Base-by-base conservation (phyloP, 1,284 basidiomycete genomes). In the Tilletiaria anomala region DNA sequence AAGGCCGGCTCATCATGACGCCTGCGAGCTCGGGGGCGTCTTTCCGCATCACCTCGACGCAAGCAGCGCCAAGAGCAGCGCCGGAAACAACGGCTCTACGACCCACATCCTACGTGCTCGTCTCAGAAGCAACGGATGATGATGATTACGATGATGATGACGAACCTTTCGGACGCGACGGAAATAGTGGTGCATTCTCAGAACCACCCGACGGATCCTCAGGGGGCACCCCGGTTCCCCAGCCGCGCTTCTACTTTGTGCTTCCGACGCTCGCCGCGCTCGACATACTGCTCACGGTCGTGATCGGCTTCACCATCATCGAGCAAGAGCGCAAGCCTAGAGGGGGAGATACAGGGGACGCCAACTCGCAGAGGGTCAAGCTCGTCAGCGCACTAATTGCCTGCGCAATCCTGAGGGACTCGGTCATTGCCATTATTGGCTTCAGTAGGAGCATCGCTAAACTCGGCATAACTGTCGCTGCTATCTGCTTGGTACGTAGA, bases 391-490 rank as follows among this genome's bases (percentile, higher is more conserved):
- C 40, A 2, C 48, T 55, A 18, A 4, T 51, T 11, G 48, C 40
- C 3, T 50, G 51, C 29, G 48, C 50, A 17, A 15, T 55, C 23
- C 35, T 48, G 0, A 45, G 53, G 12, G 33, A 43, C 1, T 20
- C 21, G 12, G 40, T 48, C 1, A 47, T 49, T 16, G 42, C 48
- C 14, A 46, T 48, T 22, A 38, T 55, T 6, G 53, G 53, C 32
- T 37, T 55, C 46, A 53, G 48, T 39, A 48, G 37, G 37, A 45
- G 43, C 4, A 47, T 52, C 16, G 44, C 50, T 3, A 38, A 46
- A 18, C 43, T 50, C n/a, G 48, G 53, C 8, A 47, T 53, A 16
- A 46, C 45, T 2, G 44, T 55, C 3, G 53, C 50, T 16, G 53
- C 53, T 12, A 47, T 46, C 36, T 50, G 48, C 29, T 47, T 55